Evolutionary conservation across 2,329 filamentous ascomycete genomes (phyloP), one percentile per base, ranked within the genome.

Genomic region (Pseudogymnoascus sp.): DNA sequence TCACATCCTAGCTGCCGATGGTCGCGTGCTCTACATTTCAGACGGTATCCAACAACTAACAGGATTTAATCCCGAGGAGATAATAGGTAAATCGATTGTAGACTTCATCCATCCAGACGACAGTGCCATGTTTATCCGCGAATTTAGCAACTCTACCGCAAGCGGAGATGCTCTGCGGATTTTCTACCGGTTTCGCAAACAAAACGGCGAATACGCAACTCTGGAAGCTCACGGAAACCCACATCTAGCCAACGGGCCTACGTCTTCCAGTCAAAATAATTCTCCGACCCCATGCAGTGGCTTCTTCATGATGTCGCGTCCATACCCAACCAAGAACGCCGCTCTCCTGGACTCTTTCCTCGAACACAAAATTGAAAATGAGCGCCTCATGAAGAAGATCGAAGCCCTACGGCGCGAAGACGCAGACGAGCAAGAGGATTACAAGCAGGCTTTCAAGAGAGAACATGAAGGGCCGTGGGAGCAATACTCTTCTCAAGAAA

Each of bases 361-460:
- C 29, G 93, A 97, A 73, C 92, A 97, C 77, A 97, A 97, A 75
- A 93, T 96, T 61, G 93, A 97, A 74, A 96, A 97, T 70, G 92
- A 96, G 76, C 85, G 92, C 4, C 76, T 97, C 58, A 86, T 85
- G 69, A 88, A 90, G 68, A 86, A 90, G 45, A 96, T 97, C 65
- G 86, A 88, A 15, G 91, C 95, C 74, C 79, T 97, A 61, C 90
- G 89, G 67, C 82, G 84, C 64, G 93, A 97, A 74, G 93, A 97
- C 73, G 85, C 87, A 62, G 89, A 92, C 61, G 92, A 95, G 64
- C 80, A 82, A 13, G 87, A 89, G 63, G 83, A 86, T 62, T 82
- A 85, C 60, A 82, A 86, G 63, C 79, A 21, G 21, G 21, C 1
- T 21, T 80, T 65, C 80, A 86, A 78, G 42, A 82, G 80, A 68